Evolutionary conservation across 495 filamentous ascomycete species (phyloP).

Genomic region (Diplogelasinospora grovesii): DNA sequence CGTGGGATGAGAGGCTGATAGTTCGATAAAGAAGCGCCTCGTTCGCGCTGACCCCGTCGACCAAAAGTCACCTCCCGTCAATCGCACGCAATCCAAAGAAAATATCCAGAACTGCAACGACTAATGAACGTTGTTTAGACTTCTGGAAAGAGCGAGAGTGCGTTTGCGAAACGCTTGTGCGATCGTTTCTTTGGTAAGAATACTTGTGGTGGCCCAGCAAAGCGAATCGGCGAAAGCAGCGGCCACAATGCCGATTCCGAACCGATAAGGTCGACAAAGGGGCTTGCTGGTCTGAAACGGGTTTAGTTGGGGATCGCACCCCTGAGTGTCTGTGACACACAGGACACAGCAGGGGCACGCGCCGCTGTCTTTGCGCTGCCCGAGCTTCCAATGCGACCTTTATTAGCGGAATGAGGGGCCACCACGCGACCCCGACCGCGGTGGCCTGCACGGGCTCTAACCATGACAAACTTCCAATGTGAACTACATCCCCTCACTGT

Average conservation of each 20-base stretch:
- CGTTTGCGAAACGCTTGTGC: conserved; percentile 5
- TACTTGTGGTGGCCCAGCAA: no score
- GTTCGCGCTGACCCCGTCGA: neutral
- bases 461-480: no score
- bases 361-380: conserved; percentile 4
- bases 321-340: conserved; percentile 2
- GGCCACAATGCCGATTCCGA: no score
- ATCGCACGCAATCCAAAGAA: no score
- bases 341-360: conserved; percentile 2
- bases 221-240: no score
- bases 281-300: conserved; percentile 22
- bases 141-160: conserved; percentile 2
- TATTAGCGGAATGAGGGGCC: no score
- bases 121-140: conserved; percentile 1
- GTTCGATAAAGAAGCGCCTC: neutral
- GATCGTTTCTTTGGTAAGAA: conserved; percentile 2
- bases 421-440: no score
- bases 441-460: no score
- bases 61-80: neutral
- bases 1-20: neutral
- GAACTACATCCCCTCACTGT: no score
- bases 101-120: neutral
- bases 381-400: conserved; percentile 3
- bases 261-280: conserved; percentile 23
- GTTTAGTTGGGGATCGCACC: conserved; percentile 18